Conservation (phyloP, 129 eudicot species). For the Chrysanthemum lavandulifolium region DNA sequence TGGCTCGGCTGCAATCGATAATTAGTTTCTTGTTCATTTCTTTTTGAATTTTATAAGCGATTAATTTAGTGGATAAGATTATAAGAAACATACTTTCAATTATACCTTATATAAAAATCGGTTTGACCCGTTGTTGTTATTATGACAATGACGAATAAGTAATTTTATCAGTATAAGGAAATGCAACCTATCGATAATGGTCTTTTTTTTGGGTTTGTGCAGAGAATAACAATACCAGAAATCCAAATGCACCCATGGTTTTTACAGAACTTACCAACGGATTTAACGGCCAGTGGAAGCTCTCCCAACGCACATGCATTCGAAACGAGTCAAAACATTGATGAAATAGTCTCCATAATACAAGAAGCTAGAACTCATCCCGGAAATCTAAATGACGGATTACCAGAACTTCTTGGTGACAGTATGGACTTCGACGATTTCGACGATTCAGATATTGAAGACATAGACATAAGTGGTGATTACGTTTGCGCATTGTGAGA, state of each 20-base stretch:
- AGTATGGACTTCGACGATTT: conserved; percentile 68
- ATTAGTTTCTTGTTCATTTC: too few species aligned
- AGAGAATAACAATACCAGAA: conserved; percentile 67
- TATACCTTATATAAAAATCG: too few species aligned
- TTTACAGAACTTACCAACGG: conserved; percentile 63
- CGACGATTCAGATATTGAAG: conserved; percentile 60
- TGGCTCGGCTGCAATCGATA: too few species aligned
- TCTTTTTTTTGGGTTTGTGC: conserved; percentile 9
- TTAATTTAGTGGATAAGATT: too few species aligned
- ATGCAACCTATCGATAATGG: background rate
- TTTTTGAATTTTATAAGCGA: too few species aligned
- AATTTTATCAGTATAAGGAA: background rate
- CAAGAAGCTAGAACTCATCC: conserved; percentile 55
- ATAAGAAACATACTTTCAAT: too few species aligned
- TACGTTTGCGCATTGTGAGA: conserved; percentile 41
- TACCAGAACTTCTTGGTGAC: conserved; percentile 35
- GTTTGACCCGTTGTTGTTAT: too few species aligned
- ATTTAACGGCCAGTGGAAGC: conserved; percentile 50
- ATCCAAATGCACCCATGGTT: conserved; percentile 68
- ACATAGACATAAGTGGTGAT: conserved; percentile 56
- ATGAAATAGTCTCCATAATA: conserved; percentile 51
- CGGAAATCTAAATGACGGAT: conserved; percentile 26
- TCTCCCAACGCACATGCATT: conserved; percentile 33
- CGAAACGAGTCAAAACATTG: conserved; percentile 42
- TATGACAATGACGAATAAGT: background rate